These are phyloP conservation scores for Epipyxis sp. DNA, from an alignment of 108 stramenopile species.

Conservation along the genomic window DNA sequence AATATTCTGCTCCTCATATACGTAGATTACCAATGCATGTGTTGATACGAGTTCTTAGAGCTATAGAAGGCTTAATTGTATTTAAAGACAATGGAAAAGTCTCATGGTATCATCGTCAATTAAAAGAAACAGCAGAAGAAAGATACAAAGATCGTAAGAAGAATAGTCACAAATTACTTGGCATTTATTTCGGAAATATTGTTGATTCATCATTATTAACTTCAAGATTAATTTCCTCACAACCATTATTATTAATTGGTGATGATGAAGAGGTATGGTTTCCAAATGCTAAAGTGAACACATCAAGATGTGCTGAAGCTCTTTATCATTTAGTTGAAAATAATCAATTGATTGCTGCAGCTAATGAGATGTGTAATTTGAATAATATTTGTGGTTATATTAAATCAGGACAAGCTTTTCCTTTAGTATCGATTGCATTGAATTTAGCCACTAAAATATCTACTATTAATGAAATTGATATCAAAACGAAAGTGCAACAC, in stretches of 20 bases:
- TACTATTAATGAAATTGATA: too few relatives aligned
- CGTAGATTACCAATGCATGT: not conserved
- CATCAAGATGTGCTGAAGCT: not conserved
- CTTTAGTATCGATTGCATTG: too few relatives aligned
- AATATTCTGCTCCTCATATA: not conserved
- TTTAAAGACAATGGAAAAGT: not conserved
- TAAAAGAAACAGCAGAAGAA: conserved; percentile 19
- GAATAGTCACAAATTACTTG: not conserved
- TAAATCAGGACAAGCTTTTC: not conserved
- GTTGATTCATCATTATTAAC: not conserved
- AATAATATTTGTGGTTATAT: not conserved
- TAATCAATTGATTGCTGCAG: not conserved
- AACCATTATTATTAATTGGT: not conserved
- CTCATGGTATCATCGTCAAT: conserved; percentile 14
- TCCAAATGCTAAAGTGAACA: not conserved
- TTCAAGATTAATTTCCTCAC: not conserved
- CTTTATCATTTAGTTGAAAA: not conserved
- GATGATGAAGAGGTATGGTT: not conserved
- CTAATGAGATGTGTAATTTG: not conserved
- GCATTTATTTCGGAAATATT: not conserved
- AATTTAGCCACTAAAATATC: too few relatives aligned
- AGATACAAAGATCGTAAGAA: not conserved
- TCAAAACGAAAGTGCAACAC: too few relatives aligned
- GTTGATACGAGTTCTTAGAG: not conserved
- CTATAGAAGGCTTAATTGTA: conserved; percentile 16